Conservation (phyloP, 179 eudicot species). For the Patellifolia procumbens region DNA sequence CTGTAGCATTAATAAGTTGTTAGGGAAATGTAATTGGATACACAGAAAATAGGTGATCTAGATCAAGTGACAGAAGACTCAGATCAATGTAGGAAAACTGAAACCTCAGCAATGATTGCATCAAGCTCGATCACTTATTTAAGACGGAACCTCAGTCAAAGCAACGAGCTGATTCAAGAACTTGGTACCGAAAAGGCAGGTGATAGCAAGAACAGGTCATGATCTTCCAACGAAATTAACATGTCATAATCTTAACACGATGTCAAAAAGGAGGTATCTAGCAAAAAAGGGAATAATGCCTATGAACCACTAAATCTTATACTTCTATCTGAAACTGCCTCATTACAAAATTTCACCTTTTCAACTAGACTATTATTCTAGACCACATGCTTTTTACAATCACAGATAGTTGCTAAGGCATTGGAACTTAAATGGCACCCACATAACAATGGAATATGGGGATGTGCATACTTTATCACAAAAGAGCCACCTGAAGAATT, state of each 20-base stretch:
- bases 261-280: not conserved
- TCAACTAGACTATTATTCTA: not conserved
- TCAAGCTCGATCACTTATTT: not conserved
- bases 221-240: not conserved
- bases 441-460: not conserved
- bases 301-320: too few species aligned
- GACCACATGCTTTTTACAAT: not conserved
- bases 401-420: not conserved
- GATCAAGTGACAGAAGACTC: not conserved
- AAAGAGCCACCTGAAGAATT: conserved; percentile 49
- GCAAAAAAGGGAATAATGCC: too few species aligned
- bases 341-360: not conserved
- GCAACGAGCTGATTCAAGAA: not conserved
- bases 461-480: conserved; percentile 56
- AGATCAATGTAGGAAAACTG: not conserved
- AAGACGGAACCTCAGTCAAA: not conserved
- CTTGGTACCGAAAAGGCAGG: not conserved
- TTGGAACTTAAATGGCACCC: not conserved
- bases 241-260: not conserved
- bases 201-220: too few species aligned
- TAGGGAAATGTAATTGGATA: conserved; percentile 2
- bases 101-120: not conserved
- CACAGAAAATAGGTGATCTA: not conserved
- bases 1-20: conserved; percentile 29
- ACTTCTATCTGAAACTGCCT: too few species aligned